Conservation (phyloP, 2,329 filamentous ascomycete genomes). For the Colletotrichum lentis region DNA sequence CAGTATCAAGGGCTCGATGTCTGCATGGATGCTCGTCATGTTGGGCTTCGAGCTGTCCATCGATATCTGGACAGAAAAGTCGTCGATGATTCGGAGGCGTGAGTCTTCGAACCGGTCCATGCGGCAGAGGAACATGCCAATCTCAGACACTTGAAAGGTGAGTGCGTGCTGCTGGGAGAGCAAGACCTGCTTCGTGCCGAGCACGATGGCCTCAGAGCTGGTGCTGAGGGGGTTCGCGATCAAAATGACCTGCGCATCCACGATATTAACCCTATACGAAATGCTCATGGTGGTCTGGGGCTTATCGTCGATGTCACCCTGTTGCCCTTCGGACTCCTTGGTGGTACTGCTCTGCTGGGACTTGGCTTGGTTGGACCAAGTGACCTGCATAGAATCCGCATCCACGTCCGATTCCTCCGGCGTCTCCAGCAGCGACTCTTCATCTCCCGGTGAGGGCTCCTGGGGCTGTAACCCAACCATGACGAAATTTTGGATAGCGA, state of each 20-base stretch:
- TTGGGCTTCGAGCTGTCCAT: slow-evolving; percentile 75
- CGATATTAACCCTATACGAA: slow-evolving; percentile 90
- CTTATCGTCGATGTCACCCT: slow-evolving; percentile 37
- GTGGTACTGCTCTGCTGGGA: slow-evolving; percentile 45
- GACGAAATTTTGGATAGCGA: slow-evolving; percentile 86
- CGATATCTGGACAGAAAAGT: slow-evolving; percentile 91
- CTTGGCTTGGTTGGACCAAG: slow-evolving; percentile 50
- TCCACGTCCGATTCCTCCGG: slow-evolving; percentile 63
- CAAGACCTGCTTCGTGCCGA: slow-evolving; percentile 92
- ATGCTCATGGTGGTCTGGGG: slow-evolving; percentile 68
- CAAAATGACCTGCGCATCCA: slow-evolving; percentile 94
- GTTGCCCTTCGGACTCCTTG: slow-evolving; percentile 25
- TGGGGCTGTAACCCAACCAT: slow-evolving; percentile 73
- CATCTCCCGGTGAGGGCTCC: slow-evolving; percentile 61
- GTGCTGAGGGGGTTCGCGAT: slow-evolving; percentile 92
- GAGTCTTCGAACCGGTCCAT: slow-evolving; percentile 98
- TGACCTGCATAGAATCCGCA: slow-evolving; percentile 63
- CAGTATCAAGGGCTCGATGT: slow-evolving; percentile 90
- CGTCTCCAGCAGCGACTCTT: slow-evolving; percentile 64
- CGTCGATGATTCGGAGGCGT: slow-evolving; percentile 89
- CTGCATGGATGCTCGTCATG: slow-evolving; percentile 81
- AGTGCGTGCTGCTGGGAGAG: slow-evolving; percentile 93
- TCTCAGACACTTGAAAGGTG: slow-evolving; percentile 89
- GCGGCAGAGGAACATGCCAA: slow-evolving; percentile 97
- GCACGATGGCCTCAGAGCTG: slow-evolving; percentile 93